A percentile compares a stretch with the other conserved stretches of the same genome.
Conservation (phyloP, 1,284 basidiomycete species). For the Fomitopsis schrenkii region DNA sequence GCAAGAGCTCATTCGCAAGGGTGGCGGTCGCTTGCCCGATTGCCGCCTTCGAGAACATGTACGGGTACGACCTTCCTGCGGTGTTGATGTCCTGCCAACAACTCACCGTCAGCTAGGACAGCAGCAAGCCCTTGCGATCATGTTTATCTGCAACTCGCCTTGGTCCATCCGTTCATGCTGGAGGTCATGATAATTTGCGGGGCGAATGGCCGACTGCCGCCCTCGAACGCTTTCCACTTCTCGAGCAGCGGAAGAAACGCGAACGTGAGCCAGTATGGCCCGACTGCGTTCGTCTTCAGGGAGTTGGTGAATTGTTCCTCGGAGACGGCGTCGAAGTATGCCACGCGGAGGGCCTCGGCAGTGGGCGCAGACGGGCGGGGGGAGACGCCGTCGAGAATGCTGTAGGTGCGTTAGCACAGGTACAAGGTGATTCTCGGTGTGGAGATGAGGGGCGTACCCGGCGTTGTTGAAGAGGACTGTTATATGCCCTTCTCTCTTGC, state of each 20-base stretch:
- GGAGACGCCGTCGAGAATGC: constrained; percentile 22
- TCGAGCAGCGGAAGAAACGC: constrained; percentile 49
- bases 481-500: constrained; percentile 35
- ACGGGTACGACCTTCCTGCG: constrained; percentile 38
- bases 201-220: constrained; percentile 31
- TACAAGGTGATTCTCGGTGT: neutral
- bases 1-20: constrained; percentile 48
- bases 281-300: constrained; percentile 40
- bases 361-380: constrained; percentile 32
- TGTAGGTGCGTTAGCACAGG: neutral
- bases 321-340: constrained; percentile 36
- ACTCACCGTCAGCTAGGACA: no score
- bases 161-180: constrained; percentile 53
- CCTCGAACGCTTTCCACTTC: constrained; percentile 34
- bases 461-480: constrained; percentile 42
- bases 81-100: constrained; percentile 36
- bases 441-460: constrained; percentile 21
- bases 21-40: constrained; percentile 45
- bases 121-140: neutral
- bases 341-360: constrained; percentile 34
- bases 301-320: constrained; percentile 36
- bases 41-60: constrained; percentile 47
- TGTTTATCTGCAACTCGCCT: constrained; percentile 23
- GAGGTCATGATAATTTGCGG: constrained; percentile 50
- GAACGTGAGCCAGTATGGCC: constrained; percentile 48